Conservation (phyloP, 225 moss, liverwort and hornwort species). For the Marchantia paleacea region DNA sequence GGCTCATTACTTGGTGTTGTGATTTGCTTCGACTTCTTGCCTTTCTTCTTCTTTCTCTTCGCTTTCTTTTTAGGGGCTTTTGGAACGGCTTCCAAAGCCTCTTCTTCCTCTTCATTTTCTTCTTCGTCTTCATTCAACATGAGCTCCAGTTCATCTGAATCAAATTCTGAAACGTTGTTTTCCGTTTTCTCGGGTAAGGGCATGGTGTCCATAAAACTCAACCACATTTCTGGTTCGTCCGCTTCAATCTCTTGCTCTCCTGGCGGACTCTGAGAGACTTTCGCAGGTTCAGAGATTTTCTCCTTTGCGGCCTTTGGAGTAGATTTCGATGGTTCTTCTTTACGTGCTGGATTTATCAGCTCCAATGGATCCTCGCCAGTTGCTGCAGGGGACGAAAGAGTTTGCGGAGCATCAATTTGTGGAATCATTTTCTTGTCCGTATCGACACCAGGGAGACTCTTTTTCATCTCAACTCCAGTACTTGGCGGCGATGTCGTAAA, state of each 20-base stretch:
- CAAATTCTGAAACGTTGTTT: constrained; percentile 12
- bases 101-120: not conserved
- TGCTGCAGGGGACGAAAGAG: not conserved
- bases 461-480: not conserved
- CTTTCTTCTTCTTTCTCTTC: constrained; percentile 8
- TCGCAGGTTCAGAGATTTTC: not conserved
- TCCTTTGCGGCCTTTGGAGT: not conserved
- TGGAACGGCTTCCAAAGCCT: not conserved
- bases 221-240: constrained; percentile 22
- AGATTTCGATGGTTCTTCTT: not conserved
- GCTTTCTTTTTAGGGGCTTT: not conserved
- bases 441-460: not conserved
- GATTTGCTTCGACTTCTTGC: constrained; percentile 7
- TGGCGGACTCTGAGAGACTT: not conserved
- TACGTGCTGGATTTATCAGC: not conserved
- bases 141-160: constrained; percentile 8
- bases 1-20: not conserved
- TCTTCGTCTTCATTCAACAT: constrained; percentile 5
- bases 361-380: not conserved
- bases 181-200: constrained; percentile 8
- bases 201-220: constrained; percentile 22
- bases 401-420: not conserved
- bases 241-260: not conserved
- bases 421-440: not conserved
- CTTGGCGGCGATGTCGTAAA: not conserved